Base-by-base conservation (phyloP, 164 flowering plant genomes). In the Dillenia turbinata region DNA sequence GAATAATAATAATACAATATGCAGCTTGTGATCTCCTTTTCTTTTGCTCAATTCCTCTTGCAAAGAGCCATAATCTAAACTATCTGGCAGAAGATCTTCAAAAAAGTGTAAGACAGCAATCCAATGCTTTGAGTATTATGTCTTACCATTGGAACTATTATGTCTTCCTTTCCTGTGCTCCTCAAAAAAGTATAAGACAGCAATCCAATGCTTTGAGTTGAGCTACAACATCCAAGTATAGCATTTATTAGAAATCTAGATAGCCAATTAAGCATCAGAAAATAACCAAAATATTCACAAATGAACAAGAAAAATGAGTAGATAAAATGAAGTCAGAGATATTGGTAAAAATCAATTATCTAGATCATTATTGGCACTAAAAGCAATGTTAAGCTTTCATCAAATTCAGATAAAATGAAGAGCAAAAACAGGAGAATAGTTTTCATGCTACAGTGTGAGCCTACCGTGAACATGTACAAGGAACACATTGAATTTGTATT, bases 61-160 rank as follows among this genome's bases (percentile, higher is more conserved):
- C 40, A 26, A 26, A 26, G 40, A 26, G 40, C 40, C 40, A 26
- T 3, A 26, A 26, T 26, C 40, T 26, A 26, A 26, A 26, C 40
- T 26, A 2, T 26, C 40, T 3, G 4, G 40, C 40, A 26, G 40
- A 26, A 26, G 40, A 26, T 26, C 40, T 26, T 26, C 40, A 26
- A 77, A 74, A 89, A 74, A 89, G 95, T 87, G 76, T 88, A 89
- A 12, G 96, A 89, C 47, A 92, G 75, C 71, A 92, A 59, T 57
- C 98, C 98, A 77, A 92, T 86, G 78, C 90, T 92, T 64, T 85
- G 89, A 17, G 98, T 85, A n/a, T n/a, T n/a, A n/a, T n/a, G n/a
- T n/a, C 73, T 79, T 86, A 91, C 96, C 87, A 89, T 88, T 48
- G 98, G 98, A 66, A 92, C 98, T 47, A 89, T 82, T 60, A 92